Evolutionary conservation across 345 rosid species (phyloP).

Genomic region (Rubroshorea leprosula): DNA sequence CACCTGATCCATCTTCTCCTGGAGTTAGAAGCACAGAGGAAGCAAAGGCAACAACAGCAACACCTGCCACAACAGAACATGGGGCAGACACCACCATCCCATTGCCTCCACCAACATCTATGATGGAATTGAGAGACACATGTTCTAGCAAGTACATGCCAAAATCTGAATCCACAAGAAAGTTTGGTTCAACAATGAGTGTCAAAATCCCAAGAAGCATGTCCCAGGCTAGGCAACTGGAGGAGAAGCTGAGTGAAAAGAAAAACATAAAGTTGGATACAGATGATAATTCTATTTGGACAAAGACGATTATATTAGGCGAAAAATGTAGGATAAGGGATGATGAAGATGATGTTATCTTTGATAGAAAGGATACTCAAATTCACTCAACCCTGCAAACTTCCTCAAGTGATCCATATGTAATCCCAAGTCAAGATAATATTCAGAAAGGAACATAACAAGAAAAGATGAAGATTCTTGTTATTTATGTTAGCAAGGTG

Average conservation of each 20-base stretch:
- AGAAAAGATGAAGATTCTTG: conserved; percentile 12
- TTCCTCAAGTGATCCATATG: too few relatives aligned
- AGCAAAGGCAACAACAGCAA: background rate
- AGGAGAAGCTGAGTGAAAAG: too few relatives aligned
- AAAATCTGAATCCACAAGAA: conserved; percentile 14
- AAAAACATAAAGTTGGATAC: conserved; percentile 24
- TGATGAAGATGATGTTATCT: too few relatives aligned
- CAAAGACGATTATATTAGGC: conserved; percentile 54
- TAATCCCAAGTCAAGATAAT: too few relatives aligned
- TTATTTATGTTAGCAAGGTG: too few relatives aligned
- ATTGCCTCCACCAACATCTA: conserved; percentile 24
- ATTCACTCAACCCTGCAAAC: too few relatives aligned
- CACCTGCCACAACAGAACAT: background rate
- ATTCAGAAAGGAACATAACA: too few relatives aligned
- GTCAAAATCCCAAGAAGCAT: conserved; percentile 30
- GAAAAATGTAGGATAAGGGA: conserved; percentile 53
- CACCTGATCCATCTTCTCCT: background rate
- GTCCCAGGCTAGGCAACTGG: conserved; percentile 13
- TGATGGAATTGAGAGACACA: conserved; percentile 17
- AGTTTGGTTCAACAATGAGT: conserved; percentile 15
- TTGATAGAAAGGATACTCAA: too few relatives aligned
- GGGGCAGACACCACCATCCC: conserved; percentile 19
- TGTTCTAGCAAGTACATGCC: conserved; percentile 1
- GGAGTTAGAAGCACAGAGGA: too few relatives aligned
- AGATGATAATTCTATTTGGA: conserved; percentile 45